Base-by-base conservation (phyloP, 805 yeast species). In the Clavispora santaluciae region DNA sequence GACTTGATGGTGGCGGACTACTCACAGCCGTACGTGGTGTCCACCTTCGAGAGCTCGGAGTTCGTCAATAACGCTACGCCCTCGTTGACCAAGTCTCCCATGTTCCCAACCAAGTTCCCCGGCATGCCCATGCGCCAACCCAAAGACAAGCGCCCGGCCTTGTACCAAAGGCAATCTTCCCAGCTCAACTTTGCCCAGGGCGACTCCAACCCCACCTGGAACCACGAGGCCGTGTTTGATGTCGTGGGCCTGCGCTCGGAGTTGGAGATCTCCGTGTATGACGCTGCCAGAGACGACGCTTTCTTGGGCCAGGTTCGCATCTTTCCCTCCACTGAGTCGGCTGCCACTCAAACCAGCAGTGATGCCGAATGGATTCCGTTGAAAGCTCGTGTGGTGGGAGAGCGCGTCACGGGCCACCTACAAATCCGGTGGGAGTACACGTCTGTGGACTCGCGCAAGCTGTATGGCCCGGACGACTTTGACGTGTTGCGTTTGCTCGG, bases 401-500 rank as follows among this genome's bases (percentile, higher is more conserved):
- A 86, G 56, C 69, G 76, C 23, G 87, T 86, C 10, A 61, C 80
- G 1, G 98, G 98, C 38, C 81, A 81, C 40, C 79, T 91, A 44
- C 79, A 80, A 51, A 79, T 93, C 41, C 74, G 78, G 49, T 78
- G 90, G 74, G 81, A 79, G 49, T 91, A 82, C 63, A 56, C 70
- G 12, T 79, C 79, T 35, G 68, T 78, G 25, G 79, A 85, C 16
- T 70, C 78, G 38, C 83, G 86, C 61, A 79, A 80, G 53, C 86
- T 83, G 52, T 86, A 83, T 57, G 96, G 96, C 1, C 99, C 99
- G 5, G 83, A 83, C 38, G 98, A 93, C 64, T 93, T 93, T 63
- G 96, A 90, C 61, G 88, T 91, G 13, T 76, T 93, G 54, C 75
- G 96, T 56, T 71, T 91, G 39, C 71, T 91, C 46, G 99, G 99